Evolutionary conservation across 768 basidiomycete species (phyloP).

Genomic region (Mycena epipterygia): DNA sequence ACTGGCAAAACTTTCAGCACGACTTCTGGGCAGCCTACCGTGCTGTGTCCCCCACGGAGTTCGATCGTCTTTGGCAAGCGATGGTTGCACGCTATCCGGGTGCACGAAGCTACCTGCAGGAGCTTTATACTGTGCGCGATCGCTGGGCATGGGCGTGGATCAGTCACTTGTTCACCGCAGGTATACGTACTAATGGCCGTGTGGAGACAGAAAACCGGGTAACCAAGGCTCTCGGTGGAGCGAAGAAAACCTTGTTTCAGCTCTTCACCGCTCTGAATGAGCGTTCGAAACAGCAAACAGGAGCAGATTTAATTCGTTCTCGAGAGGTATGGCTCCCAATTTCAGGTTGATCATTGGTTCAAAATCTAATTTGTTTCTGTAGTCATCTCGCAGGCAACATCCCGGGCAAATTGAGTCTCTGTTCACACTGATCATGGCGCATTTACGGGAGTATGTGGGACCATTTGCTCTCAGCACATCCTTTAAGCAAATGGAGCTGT

Average conservation of each 20-base stretch:
- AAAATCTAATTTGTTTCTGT: background rate
- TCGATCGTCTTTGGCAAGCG: constrained; percentile 39
- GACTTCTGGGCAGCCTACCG: constrained; percentile 48
- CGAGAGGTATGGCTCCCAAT: constrained; percentile 37
- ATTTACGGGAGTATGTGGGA: constrained; percentile 43
- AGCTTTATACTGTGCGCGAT: constrained; percentile 44
- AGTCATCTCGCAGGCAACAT: constrained; percentile 46
- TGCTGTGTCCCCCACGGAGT: constrained; percentile 48
- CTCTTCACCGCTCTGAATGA: constrained; percentile 43
- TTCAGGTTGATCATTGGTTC: background rate
- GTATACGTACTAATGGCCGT: constrained; percentile 50
- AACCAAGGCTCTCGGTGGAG: constrained; percentile 42
- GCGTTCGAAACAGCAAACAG: constrained; percentile 36
- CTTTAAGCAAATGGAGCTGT: constrained; percentile 48
- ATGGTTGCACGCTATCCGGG: constrained; percentile 33
- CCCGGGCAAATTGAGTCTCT: constrained; percentile 41
- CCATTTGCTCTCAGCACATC: constrained; percentile 47
- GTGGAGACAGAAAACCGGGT: constrained; percentile 48
- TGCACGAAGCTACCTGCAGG: constrained; percentile 42
- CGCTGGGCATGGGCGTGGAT: constrained; percentile 54
- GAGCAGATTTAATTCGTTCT: constrained; percentile 23
- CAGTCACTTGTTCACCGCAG: constrained; percentile 45
- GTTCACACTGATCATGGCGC: constrained; percentile 40
- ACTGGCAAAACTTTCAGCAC: constrained; percentile 40
- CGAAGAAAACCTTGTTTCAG: constrained; percentile 41